Evolutionary conservation across 768 basidiomycete species (phyloP), one percentile per base, ranked within the genome.

Genomic region (Macrocybe gigantea): DNA sequence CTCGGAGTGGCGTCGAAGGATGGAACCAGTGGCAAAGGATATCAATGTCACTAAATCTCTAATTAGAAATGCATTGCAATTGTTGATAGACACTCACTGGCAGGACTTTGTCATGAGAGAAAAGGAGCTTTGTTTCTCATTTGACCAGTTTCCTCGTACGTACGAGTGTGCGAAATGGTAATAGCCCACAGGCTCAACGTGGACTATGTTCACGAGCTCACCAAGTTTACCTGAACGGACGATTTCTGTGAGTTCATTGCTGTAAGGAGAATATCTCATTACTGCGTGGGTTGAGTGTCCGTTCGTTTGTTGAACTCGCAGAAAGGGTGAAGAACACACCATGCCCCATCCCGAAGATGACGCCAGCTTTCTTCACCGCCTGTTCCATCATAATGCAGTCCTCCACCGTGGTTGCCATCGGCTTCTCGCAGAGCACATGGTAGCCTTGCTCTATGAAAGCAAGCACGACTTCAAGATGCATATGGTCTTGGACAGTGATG

Each of bases 401-500:
- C 45, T 75, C 71, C 34, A 86, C 56, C 45, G 63, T 78, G 4
- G 87, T 92, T 1, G 90, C 88, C 85, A 94, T 89, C 0, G 92
- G 92, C 61, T 94, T 94, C 74, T 94, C 92, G 64, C 92, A 93
- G 14, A 94, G 73, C 48, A 94, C 88, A 56, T 92, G 83, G 59
- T 93, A 93, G 1, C 89, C 88, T 57, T 89, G 88, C 37, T 72
- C 74, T 0, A 83, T 83, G 66, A 91, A 92, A 0, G 83, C 87
- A 7, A 78, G 60, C 0, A 85, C 77, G 6, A 90, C 83, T 50
- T 88, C 83, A 22, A 74, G 69, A 57, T 94, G 92, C 76, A 89
- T 75, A 35, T 74, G 68, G 57, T 94, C 92, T 53, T 90, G 88
- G 1, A 93, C 87, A 5, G 87, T 75, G 53, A 94, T 74, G 47